Evolutionary conservation across 306 rosid genomes (phyloP).

Genomic region (Dryas drummondii): DNA sequence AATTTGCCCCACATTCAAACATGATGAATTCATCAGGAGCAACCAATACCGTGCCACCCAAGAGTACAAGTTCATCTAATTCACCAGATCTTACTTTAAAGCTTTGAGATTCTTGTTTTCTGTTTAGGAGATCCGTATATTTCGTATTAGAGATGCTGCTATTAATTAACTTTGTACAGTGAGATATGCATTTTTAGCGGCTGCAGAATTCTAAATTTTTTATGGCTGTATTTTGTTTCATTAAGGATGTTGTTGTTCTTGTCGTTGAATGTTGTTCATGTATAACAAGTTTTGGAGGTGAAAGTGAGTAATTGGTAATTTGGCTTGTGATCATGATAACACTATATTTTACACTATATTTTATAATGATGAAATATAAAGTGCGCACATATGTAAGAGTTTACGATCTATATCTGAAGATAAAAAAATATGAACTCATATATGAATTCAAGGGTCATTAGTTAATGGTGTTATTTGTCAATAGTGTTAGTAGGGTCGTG

Average conservation of each 20-base stretch:
- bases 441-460: too few relatives aligned
- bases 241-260: constrained; percentile 16
- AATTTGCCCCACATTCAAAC: constrained; percentile 30
- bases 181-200: constrained; percentile 49
- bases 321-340: constrained; percentile 12
- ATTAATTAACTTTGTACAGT: constrained; percentile 51
- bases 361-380: too few relatives aligned
- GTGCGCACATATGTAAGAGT: too few relatives aligned
- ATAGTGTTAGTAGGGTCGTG: too few relatives aligned
- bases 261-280: not conserved
- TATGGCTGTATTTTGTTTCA: constrained; percentile 20
- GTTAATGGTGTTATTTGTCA: too few relatives aligned
- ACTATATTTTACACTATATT: too few relatives aligned
- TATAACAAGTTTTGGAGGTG: constrained; percentile 29
- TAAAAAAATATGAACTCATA: too few relatives aligned
- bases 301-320: constrained; percentile 10
- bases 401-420: too few relatives aligned
- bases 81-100: constrained; percentile 79
- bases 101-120: constrained; percentile 46
- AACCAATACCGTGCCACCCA: constrained; percentile 24
- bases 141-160: constrained; percentile 24
- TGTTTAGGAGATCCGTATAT: constrained; percentile 15
- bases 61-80: constrained; percentile 42
- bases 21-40: constrained; percentile 30
- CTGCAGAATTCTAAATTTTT: constrained; percentile 25